Evolutionary conservation across 495 filamentous ascomycete genomes (phyloP).

Genomic region (Hamigera avellanea): DNA sequence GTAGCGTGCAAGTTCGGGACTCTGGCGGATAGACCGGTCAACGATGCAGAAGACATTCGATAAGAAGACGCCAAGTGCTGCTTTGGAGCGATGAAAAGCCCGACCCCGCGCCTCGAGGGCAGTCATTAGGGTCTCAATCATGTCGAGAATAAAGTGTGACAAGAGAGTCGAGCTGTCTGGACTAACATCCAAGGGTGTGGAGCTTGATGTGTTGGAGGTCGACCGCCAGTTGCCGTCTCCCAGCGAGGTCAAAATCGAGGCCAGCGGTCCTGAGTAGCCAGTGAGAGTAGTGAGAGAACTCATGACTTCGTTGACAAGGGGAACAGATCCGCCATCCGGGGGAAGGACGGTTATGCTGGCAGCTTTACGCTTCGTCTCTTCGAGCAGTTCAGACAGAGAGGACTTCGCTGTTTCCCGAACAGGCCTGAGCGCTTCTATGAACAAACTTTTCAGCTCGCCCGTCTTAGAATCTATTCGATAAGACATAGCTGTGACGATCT

Average conservation of each 20-base stretch:
- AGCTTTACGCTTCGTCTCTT: slow-evolving; percentile 69
- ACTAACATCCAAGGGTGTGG: slow-evolving; percentile 71
- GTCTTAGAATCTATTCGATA: slow-evolving; percentile 69
- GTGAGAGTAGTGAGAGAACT: slow-evolving; percentile 76
- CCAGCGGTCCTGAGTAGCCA: slow-evolving; percentile 74
- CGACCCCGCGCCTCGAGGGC: slow-evolving; percentile 67
- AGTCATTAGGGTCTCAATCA: slow-evolving; percentile 67
- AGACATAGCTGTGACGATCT: slow-evolving; percentile 74
- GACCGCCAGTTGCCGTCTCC: slow-evolving; percentile 82
- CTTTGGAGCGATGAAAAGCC: slow-evolving; percentile 64
- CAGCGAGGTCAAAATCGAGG: slow-evolving; percentile 79
- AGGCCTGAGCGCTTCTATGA: slow-evolving; percentile 77
- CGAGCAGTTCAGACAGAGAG: slow-evolving; percentile 72
- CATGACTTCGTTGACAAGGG: slow-evolving; percentile 77
- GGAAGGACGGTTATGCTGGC: slow-evolving; percentile 53
- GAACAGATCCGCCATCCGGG: slow-evolving; percentile 63
- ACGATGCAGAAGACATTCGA: slow-evolving; percentile 81
- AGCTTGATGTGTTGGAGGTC: slow-evolving; percentile 46
- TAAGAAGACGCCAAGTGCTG: slow-evolving; percentile 75
- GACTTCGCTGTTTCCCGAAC: slow-evolving; percentile 84
- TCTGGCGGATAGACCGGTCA: slow-evolving; percentile 72
- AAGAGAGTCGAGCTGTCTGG: slow-evolving; percentile 86
- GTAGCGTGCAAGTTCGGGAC: slow-evolving; percentile 58
- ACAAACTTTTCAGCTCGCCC: slow-evolving; percentile 70
- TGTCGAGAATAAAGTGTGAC: slow-evolving; percentile 75